Conservation (phyloP, 2,329 filamentous ascomycete genomes). For the Fusarium setosum region DNA sequence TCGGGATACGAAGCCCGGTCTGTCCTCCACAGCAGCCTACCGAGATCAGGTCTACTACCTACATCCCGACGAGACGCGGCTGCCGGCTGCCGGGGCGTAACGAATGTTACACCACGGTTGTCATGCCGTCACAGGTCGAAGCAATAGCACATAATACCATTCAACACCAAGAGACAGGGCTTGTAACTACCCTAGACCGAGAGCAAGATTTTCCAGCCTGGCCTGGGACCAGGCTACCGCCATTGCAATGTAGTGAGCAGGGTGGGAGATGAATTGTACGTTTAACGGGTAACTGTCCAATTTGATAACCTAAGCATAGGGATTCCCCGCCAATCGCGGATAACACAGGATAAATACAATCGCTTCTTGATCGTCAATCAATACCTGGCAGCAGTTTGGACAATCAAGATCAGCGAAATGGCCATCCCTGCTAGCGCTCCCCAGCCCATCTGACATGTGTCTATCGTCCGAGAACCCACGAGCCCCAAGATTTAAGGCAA, state of each 20-base stretch:
- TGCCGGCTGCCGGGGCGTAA: constrained; percentile 22
- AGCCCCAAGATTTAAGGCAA: constrained; percentile 39
- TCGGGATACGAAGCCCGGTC: constrained; percentile 35
- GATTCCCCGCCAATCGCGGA: constrained; percentile 9
- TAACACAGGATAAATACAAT: neutral
- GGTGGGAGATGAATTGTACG: neutral
- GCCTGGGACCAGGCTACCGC: neutral
- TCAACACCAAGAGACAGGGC: too few relatives aligned
- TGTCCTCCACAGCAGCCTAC: constrained; percentile 25
- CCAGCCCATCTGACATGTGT: constrained; percentile 42
- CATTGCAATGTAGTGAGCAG: neutral
- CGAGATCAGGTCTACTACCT: constrained; percentile 18
- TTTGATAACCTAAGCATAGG: constrained; percentile 34
- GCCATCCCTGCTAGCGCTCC: constrained; percentile 39
- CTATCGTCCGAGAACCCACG: constrained; percentile 42
- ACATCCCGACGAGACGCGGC: constrained; percentile 12
- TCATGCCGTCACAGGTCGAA: constrained; percentile 2
- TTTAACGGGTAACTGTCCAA: constrained; percentile 8
- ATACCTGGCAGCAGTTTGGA: constrained; percentile 20
- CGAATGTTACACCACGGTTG: constrained; percentile 26
- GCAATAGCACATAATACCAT: constrained; percentile 2
- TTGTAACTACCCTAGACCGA: constrained; percentile 12
- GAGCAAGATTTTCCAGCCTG: neutral
- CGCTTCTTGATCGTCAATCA: neutral
- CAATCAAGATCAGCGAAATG: constrained; percentile 42